Base-by-base conservation (phyloP, 805 yeast genomes). In the Myxozyma kluyveri region DNA sequence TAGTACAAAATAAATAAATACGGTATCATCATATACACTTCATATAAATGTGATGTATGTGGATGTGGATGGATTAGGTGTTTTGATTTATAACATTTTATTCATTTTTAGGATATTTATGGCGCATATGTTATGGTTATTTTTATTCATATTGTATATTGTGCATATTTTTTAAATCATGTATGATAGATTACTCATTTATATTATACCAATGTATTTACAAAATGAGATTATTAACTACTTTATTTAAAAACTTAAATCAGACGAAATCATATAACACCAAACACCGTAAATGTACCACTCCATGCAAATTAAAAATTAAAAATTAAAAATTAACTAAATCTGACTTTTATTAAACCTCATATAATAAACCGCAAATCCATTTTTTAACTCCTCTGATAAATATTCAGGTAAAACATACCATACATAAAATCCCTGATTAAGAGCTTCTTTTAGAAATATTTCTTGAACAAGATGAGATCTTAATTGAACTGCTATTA, bases 401-500 rank as follows among this genome's bases (percentile, higher is more conserved):
- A 79, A 62, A 26, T 60, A 31, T 2, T 62, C 61, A 1, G 63
- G 67, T 0, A 69, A 67, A 9, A 79, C 69, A 18, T 54, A 54
- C 55, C 63, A 73, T 1, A 78, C 63, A 14, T 55, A 50, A 38
- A 81, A 71, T 3, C 63, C 66, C n/a, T 54, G 57, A 1, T 55
- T 53, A 1, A 74, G 29, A 2, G 70, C 63, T 9, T 65, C 60
- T 6, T 59, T 65, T 3, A 81, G 65, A 59, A 82, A 81, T 2
- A 59, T 55, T 49, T 80, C 81, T 38, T 77, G 63, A 6, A 81
- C 72, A 10, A 72, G 74, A 31, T 75, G 72, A 47, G 80, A 78
- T 53, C 89, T 65, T 50, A 83, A 58, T 56, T 83, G 88, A 45
- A 82, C 62, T 0, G 77, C 77, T 1, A 83, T 60, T 2, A 77